phyloP scores from a whole-genome alignment of 495 filamentous ascomycete species.

The Lasiosphaeris hirsuta region DNA sequence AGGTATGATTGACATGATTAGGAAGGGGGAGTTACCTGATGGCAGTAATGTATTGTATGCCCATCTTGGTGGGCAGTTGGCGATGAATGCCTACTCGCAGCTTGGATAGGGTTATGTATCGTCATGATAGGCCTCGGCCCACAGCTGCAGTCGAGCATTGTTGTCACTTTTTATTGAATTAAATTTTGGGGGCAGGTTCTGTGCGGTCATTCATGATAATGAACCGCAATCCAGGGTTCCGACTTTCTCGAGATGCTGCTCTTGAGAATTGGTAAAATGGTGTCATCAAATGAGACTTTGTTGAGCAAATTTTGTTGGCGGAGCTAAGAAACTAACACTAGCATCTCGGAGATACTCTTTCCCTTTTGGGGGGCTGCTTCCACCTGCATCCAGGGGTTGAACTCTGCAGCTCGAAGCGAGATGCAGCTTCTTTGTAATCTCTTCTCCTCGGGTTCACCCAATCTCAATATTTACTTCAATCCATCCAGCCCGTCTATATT shows the following conservation, averaged over 20 bases:
- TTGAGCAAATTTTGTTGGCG: constrained; percentile 21
- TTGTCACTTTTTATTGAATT: no score
- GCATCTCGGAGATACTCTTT: not conserved
- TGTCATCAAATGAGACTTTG: not conserved
- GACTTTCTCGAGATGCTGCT: no score
- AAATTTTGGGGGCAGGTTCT: no score
- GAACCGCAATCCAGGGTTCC: no score
- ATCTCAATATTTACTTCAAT: no score
- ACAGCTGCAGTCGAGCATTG: no score
- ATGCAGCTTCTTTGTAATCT: not conserved
- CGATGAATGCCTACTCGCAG: constrained; percentile 54
- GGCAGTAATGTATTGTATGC: constrained; percentile 61
- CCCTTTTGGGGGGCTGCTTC: not conserved
- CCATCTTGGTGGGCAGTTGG: constrained; percentile 61
- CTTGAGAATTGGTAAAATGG: no score
- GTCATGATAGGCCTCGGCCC: no score
- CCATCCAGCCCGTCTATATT: no score
- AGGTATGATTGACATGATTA: constrained; percentile 62
- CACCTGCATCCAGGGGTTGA: not conserved
- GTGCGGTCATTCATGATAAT: no score
- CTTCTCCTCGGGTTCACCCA: no score
- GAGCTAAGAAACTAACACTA: constrained; percentile 16
- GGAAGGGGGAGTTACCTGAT: constrained; percentile 47
- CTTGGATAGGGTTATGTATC: constrained; percentile 8
- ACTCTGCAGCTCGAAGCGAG: not conserved